These are phyloP conservation scores for Viola odorata DNA, from an alignment of 345 rosid species.

Conservation along the genomic window DNA sequence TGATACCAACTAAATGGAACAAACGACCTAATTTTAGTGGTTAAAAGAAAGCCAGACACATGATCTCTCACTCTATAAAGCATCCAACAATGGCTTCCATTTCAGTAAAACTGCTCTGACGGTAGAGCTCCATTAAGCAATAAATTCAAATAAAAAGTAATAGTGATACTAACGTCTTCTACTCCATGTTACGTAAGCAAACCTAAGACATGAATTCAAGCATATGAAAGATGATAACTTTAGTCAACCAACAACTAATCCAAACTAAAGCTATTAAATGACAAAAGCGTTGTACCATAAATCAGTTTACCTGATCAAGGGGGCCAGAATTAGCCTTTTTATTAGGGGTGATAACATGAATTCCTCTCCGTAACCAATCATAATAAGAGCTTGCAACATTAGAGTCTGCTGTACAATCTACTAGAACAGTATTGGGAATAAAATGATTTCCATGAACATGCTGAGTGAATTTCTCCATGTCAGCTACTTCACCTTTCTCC, in stretches of 20 bases:
- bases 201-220: too few species aligned
- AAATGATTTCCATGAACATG: slow-evolving; percentile 87
- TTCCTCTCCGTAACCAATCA: slow-evolving; percentile 88
- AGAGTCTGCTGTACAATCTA: slow-evolving; percentile 98
- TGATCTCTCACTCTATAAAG: too few species aligned
- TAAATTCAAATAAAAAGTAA: too few species aligned
- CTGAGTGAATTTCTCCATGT: slow-evolving; percentile 66
- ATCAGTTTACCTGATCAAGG: slow-evolving; percentile 67
- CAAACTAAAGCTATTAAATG: background rate
- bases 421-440: slow-evolving; percentile 90
- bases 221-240: background rate
- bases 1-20: too few species aligned
- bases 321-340: slow-evolving; percentile 99
- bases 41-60: too few species aligned
- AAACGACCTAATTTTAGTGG: too few species aligned
- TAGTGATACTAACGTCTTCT: too few species aligned
- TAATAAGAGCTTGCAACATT: slow-evolving; percentile 63
- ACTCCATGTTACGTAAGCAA: too few species aligned
- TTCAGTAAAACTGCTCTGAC: too few species aligned
- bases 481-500: slow-evolving; percentile 68
- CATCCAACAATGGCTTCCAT: too few species aligned
- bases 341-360: slow-evolving; percentile 94
- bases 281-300: background rate
- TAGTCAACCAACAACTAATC: background rate
- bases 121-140: too few species aligned